Base-by-base conservation (phyloP, 257 asterid genomes). In the Cinchona pubescens region DNA sequence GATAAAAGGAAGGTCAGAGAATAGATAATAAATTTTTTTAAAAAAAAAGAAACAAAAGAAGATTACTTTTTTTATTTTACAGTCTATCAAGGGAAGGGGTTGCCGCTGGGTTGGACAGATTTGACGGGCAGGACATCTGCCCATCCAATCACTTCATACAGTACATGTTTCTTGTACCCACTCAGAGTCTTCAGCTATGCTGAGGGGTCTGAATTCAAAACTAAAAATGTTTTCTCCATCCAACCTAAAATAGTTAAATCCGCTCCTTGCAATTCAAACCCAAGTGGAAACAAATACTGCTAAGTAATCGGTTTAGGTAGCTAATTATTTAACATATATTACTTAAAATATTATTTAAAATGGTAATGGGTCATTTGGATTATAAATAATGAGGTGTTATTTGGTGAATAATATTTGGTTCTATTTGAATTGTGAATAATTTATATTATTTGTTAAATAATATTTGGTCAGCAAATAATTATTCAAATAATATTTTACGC, bases 81-180 rank as follows among this genome's bases (percentile, higher is more conserved):
- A 3, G 6, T 58, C 12, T 49, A 0, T 49, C 58, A 2, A 55
- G 34, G 53, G 71, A 71, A 64, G 66, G 27, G 72, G 56, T n/a
- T n/a, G n/a, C n/a, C 5, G 45, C 0, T 40, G 78, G 21, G 56
- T 62, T 69, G 74, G 86, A 78, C 76, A 74, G 90, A 87, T 86
- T 79, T 84, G 94, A 86, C 80, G 83, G 81, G 81, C 79, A 77
- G 71, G 77, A 82, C 71, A 75, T 79, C 87, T 83, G 87, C 77
- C 82, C 83, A 79, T 89, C 77, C 84, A 83, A 86, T 87, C 94
- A 87, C 85, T 82, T 87, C 92, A 81, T 83, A 83, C 87, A 83
- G 80, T 76, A 73, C 87, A 73, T 75, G 43, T 37, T 63, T 75
- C 66, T n/a, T 27, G 66, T 67, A n/a, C 60, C 51, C 72, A 59